Base-by-base conservation (phyloP, 208 protist genomes). In the Leishmania tropica region DNA sequence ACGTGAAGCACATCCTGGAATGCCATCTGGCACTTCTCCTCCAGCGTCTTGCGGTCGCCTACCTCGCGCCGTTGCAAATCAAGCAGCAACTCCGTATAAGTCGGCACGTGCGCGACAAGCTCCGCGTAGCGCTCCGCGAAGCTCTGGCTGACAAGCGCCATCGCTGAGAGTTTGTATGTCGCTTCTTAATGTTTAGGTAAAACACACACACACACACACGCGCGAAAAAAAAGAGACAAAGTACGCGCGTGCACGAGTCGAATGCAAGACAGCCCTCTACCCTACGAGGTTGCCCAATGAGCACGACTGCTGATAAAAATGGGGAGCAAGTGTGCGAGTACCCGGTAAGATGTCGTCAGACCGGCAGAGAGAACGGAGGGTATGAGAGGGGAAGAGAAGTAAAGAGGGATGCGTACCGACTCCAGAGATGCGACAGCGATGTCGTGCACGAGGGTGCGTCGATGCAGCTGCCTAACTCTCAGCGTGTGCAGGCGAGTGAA, bases 61-160 rank as follows among this genome's bases (percentile, higher is more conserved):
- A 87, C 82, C 78, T 96, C 93, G 1, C 89, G 83, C 17, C 93
- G 93, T 53, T 87, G 83, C 35, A 96, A 71, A 37, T 88, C 85
- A 70, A 87, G 83, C 54, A 93, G 84, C 28, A 84, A 54, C 75
- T 96, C 91, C 35, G 90, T 68, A 19, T 85, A 42, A 21, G 85
- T 88, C 0, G 81, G 88, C 70, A 85, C 86, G 40, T 83, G 85
- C 5, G 80, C 42, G 40, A 90, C 83, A 17, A 96, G 85, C 53
- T 85, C 85, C 21, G 88, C 73, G 81, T 96, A 96, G 86, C 88
- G 90, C 64, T 96, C 93, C 24, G 83, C 76, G 83, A 96, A 96
- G 73, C 75, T 87, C 40, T 64, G 81, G 28, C 79, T 83, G 67
- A 95, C 81, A 28, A 95, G 48, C 35, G 92, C 81, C 89, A 93